phyloP scores from a whole-genome alignment of 1,284 basidiomycete genomes.

The Gomphus sp. region DNA sequence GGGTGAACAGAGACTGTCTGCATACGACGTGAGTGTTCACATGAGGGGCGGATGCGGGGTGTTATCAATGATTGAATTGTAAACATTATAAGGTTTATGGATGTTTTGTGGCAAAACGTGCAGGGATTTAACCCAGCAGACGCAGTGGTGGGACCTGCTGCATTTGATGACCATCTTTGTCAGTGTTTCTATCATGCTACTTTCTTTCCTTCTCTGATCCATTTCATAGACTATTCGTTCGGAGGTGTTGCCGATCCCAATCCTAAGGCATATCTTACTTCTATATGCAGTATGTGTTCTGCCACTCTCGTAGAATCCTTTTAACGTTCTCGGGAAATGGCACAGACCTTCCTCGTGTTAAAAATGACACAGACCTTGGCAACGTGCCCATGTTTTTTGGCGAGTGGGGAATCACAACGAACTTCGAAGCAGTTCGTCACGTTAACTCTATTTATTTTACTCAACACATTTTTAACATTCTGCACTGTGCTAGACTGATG shows the following conservation, averaged over 20 bases:
- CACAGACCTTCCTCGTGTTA: slow-evolving; percentile 42
- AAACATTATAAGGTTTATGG: slow-evolving; percentile 52
- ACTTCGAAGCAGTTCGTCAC: slow-evolving; percentile 39
- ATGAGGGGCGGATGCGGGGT: neutral
- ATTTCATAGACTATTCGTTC: slow-evolving; percentile 6
- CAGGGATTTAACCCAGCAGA: slow-evolving; percentile 60
- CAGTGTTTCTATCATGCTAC: slow-evolving; percentile 15
- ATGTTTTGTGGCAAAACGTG: slow-evolving; percentile 63
- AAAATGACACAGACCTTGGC: slow-evolving; percentile 36
- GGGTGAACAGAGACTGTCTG: slow-evolving; percentile 12
- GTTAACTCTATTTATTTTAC: neutral
- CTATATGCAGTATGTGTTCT: slow-evolving; percentile 53
- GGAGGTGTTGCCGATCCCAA: slow-evolving; percentile 63
- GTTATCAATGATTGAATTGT: neutral
- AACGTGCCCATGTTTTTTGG: slow-evolving; percentile 41
- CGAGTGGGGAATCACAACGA: slow-evolving; percentile 66
- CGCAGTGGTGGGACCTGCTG: slow-evolving; percentile 56
- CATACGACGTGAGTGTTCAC: slow-evolving; percentile 12
- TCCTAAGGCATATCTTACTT: slow-evolving; percentile 52
- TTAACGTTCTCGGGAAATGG: neutral
- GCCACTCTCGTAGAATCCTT: neutral
- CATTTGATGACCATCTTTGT: slow-evolving; percentile 73
- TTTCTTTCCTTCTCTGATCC: slow-evolving; percentile 6
- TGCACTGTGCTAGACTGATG: slow-evolving; percentile 29
- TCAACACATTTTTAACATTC: neutral